Base-by-base conservation (phyloP, 345 rosid species). In the Tarenaya hassleriana region DNA sequence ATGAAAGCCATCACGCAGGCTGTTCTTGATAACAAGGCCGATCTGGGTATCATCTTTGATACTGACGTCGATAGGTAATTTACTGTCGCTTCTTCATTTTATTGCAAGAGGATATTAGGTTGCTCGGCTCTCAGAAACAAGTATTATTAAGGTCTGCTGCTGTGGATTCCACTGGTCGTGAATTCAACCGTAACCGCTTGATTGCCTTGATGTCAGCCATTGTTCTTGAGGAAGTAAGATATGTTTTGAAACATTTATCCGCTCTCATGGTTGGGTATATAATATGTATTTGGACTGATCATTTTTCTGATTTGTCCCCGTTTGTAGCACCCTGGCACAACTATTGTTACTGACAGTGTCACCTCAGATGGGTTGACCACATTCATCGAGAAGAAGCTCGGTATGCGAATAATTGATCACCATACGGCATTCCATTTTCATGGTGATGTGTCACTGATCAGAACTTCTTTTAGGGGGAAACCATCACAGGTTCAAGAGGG, bases 401-500 rank as follows among this genome's bases (percentile, higher is more conserved):
- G 96, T 92, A 82, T 38, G 73, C 38, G 10, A 48, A 58, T 56
- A 70, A 10, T 38, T 19, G 41, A 60, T 16, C 10, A 12, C 9
- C 41, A 16, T 24, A 24, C 5, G 3, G 34, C 63, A 10, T 35
- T 18, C 17, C 37, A 52, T 46, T 35, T 35, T 41, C 37, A 34
- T 37, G 27, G 58, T 12, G 42, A 19, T 34, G 20, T 37, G 21
- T 31, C 63, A 34, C 34, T 53, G 57, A 55, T 45, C 44, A 39
- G 47, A 47, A 35, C 35, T 64, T 53, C 45, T 44, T 50, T 61
- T 15, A 92, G 96, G 95, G 2, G 98, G 96, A 34, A 92, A 83
- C 75, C 98, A 88, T 64, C 97, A 71, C 62, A 79, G 98, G 59
- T 92, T 92, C 77, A 92, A 83, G 70, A 79, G 97, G 75, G 98